Percentiles rank a stretch among this genome's conserved stretches.
Conservation (phyloP, 2,329 filamentous ascomycete species). For the Neopestalotiopsis sp. region DNA sequence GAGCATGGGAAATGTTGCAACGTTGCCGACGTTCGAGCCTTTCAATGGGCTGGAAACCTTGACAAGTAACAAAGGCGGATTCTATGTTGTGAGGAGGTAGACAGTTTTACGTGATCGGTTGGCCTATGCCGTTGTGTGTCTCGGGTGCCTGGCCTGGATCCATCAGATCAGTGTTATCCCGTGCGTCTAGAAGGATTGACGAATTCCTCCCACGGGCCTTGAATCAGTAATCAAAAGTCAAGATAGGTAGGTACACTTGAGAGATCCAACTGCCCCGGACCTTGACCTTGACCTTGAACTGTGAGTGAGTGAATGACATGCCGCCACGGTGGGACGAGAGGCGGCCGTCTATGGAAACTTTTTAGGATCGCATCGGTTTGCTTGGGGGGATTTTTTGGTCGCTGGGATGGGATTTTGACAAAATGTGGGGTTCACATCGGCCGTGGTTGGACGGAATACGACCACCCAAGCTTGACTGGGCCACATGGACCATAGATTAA, state of each 20-base stretch:
- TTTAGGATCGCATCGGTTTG: background rate
- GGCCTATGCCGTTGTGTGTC: background rate
- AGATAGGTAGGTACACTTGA: too few relatives aligned
- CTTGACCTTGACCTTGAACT: background rate
- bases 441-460: conserved; percentile 25
- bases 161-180: background rate
- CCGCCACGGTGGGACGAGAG: background rate
- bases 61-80: background rate
- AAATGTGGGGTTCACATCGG: conserved; percentile 18
- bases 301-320: background rate
- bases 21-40: background rate
- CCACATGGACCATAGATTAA: background rate
- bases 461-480: background rate
- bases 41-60: background rate
- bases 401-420: conserved; percentile 15
- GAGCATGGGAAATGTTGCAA: background rate
- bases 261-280: background rate
- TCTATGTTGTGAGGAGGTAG: too few relatives aligned
- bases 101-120: background rate
- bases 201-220: too few relatives aligned
- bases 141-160: background rate
- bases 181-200: background rate
- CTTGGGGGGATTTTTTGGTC: background rate
- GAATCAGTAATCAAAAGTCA: too few relatives aligned
- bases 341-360: background rate